Evolutionary conservation across 78 protist species (phyloP).

Genomic region (Tieghemostelium lacteum): DNA sequence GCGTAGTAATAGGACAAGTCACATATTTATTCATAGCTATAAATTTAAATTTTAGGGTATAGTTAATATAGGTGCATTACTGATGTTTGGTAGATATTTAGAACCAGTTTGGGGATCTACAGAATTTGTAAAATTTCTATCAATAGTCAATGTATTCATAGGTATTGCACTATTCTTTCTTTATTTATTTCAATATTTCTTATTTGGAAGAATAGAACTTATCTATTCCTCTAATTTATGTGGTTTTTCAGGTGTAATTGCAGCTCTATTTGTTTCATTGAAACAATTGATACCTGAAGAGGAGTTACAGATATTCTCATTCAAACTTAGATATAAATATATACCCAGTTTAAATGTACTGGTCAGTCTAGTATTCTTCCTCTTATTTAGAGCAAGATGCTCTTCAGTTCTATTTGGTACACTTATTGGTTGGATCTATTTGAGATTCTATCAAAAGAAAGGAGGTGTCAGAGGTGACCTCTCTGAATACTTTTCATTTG

Average conservation of each 20-base stretch:
- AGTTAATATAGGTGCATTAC: slow-evolving; percentile 18
- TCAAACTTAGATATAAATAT: slow-evolving; percentile 17
- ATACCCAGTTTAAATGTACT: slow-evolving; percentile 1
- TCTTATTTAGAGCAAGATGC: slow-evolving; percentile 1
- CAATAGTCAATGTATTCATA: slow-evolving; percentile 22
- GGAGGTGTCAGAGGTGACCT: slow-evolving; percentile 64
- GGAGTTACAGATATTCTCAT: not conserved
- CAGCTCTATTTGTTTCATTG: slow-evolving; percentile 30
- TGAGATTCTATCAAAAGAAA: slow-evolving; percentile 72
- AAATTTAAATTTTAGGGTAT: slow-evolving; percentile 22
- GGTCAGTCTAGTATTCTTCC: not conserved
- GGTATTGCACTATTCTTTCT: slow-evolving; percentile 21
- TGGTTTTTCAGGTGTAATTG: slow-evolving; percentile 67
- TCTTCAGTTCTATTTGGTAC: slow-evolving; percentile 20
- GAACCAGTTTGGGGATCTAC: slow-evolving; percentile 74
- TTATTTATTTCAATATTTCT: slow-evolving; percentile 7
- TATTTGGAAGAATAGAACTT: not conserved
- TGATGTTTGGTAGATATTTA: slow-evolving; percentile 36
- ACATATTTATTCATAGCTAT: not conserved
- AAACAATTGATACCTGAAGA: slow-evolving; percentile 68
- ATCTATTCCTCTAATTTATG: not conserved
- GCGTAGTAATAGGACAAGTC: not conserved
- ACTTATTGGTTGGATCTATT: slow-evolving; percentile 29
- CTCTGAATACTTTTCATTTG: slow-evolving; percentile 59
- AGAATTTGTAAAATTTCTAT: slow-evolving; percentile 51